phyloP scores from a whole-genome alignment of 768 basidiomycete species.

The Xerocomus spinulosus region DNA sequence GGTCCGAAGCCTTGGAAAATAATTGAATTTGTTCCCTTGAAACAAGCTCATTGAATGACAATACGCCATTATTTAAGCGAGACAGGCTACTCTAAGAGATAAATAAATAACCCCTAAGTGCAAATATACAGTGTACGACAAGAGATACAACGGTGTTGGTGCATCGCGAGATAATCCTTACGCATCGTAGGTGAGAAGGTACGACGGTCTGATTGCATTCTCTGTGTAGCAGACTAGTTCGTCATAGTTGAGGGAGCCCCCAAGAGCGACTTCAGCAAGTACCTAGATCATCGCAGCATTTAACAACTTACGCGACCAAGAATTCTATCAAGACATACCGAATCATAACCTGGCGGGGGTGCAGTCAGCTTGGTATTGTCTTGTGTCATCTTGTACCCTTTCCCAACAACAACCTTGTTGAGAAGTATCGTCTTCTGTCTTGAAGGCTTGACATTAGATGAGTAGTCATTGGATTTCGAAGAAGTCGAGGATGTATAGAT shows the following conservation, averaged over 20 bases:
- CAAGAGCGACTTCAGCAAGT: constrained; percentile 52
- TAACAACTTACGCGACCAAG: background rate
- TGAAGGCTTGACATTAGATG: constrained; percentile 52
- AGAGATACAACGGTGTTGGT: background rate
- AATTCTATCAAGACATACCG: constrained; percentile 38
- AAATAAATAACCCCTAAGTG: too few species aligned
- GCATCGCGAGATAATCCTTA: constrained; percentile 1
- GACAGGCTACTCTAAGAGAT: too few species aligned
- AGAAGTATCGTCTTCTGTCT: constrained; percentile 61
- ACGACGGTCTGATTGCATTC: constrained; percentile 69
- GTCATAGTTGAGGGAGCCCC: constrained; percentile 64
- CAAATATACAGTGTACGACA: too few species aligned
- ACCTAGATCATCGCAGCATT: constrained; percentile 38
- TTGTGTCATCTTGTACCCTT: constrained; percentile 59
- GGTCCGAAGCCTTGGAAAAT: background rate
- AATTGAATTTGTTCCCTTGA: too few species aligned
- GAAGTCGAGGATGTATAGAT: constrained; percentile 76
- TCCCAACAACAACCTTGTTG: constrained; percentile 71
- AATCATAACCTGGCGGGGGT: constrained; percentile 62
- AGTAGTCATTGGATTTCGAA: constrained; percentile 78
- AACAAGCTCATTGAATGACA: too few species aligned
- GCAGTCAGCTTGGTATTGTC: constrained; percentile 52
- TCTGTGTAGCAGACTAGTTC: constrained; percentile 68
- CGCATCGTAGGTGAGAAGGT: constrained; percentile 63
- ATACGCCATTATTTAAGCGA: too few species aligned